Evolutionary conservation across 179 eudicot species (phyloP).

Genomic region (Pouteria campechiana): DNA sequence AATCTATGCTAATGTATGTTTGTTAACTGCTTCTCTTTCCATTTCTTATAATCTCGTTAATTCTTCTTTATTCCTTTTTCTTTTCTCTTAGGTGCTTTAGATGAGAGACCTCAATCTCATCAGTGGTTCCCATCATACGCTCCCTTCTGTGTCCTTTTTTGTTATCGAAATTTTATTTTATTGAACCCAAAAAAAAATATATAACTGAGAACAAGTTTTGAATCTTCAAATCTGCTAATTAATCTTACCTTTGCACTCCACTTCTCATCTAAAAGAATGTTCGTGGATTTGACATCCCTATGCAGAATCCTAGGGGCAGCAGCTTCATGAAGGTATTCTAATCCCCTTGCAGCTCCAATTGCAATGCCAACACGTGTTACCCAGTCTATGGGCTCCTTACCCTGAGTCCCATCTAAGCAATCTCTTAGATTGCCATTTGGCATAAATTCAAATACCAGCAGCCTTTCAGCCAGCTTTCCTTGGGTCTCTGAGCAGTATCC

Average conservation of each 20-base stretch:
- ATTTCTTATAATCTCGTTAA: no score
- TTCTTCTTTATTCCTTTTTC: no score
- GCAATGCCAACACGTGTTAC: slow-evolving; percentile 65
- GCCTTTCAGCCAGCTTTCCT: slow-evolving; percentile 65
- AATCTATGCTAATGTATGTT: no score
- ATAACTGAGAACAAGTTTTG: no score
- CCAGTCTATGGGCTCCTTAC: slow-evolving; percentile 65
- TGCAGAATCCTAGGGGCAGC: slow-evolving; percentile 95
- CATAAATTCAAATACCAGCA: slow-evolving; percentile 73
- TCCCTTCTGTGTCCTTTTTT: no score
- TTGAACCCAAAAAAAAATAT: no score
- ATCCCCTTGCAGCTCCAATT: slow-evolving; percentile 93
- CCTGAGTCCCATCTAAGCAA: slow-evolving; percentile 56
- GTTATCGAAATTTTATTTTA: no score
- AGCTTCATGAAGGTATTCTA: slow-evolving; percentile 96
- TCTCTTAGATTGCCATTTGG: slow-evolving; percentile 80
- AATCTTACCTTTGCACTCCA: slow-evolving; percentile 82
- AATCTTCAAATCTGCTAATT: no score
- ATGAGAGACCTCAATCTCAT: no score
- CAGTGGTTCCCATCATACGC: no score
- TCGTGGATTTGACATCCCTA: slow-evolving; percentile 92
- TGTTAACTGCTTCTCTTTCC: no score
- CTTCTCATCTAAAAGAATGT: slow-evolving; percentile 73
- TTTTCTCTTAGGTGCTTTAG: no score
- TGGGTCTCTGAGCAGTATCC: slow-evolving; percentile 72